Conservation (phyloP, 371 early-diverging fungal species). For the Mucor racemosus region DNA sequence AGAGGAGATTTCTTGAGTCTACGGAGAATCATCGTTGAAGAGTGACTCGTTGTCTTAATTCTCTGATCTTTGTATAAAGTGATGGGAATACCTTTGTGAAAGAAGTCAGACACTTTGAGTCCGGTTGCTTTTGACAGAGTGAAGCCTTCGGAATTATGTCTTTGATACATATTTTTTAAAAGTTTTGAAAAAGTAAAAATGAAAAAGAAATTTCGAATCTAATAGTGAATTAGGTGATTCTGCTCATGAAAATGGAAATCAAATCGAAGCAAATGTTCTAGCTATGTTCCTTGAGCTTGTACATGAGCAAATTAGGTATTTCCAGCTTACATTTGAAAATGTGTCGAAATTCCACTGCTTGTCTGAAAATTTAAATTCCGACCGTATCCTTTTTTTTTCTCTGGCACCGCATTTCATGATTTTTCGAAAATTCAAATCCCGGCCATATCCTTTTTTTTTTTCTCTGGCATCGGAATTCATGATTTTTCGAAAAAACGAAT, state of each 20-base stretch:
- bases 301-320: too few relatives aligned
- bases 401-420: too few relatives aligned
- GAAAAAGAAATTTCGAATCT: too few relatives aligned
- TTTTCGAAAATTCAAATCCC: too few relatives aligned
- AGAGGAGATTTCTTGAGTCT: constrained; percentile 34
- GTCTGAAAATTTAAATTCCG: too few relatives aligned
- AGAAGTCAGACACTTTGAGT: constrained; percentile 32
- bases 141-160: constrained; percentile 37
- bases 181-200: neutral
- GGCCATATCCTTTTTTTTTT: too few relatives aligned
- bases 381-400: too few relatives aligned
- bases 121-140: constrained; percentile 30
- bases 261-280: neutral
- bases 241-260: neutral
- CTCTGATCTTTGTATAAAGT: neutral
- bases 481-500: too few relatives aligned
- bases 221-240: neutral
- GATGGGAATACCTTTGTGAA: constrained; percentile 23
- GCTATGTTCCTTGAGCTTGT: too few relatives aligned
- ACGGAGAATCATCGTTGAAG: constrained; percentile 28
- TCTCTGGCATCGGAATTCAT: too few relatives aligned
- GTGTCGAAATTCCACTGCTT: too few relatives aligned
- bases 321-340: too few relatives aligned
- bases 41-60: constrained; percentile 33
- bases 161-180: constrained; percentile 3